phyloP scores from a whole-genome alignment of 2,329 filamentous ascomycete genomes.

The Gnomoniopsis sp. region DNA sequence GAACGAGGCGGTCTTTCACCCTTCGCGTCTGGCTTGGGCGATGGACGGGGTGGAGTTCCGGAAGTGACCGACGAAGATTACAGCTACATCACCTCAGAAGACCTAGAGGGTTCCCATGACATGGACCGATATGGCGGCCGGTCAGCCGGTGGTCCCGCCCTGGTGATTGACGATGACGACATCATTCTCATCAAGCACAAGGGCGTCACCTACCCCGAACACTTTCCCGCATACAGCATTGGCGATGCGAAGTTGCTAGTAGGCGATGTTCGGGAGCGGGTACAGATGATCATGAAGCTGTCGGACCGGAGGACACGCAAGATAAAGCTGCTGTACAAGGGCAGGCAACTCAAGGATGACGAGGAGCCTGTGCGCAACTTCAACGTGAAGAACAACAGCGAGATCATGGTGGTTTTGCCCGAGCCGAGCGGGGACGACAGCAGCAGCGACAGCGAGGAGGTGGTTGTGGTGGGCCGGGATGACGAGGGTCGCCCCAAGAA shows the following conservation, averaged over 20 bases:
- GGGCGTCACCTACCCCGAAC: slow-evolving; percentile 62
- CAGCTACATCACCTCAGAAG: slow-evolving; percentile 78
- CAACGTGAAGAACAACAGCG: slow-evolving; percentile 59
- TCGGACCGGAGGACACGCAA: slow-evolving; percentile 47
- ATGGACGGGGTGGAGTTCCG: slow-evolving; percentile 40
- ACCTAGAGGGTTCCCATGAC: slow-evolving; percentile 46
- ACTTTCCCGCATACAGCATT: slow-evolving; percentile 74
- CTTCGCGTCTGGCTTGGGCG: slow-evolving; percentile 42
- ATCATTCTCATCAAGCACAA: slow-evolving; percentile 68
- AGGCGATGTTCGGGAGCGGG: slow-evolving; percentile 63
- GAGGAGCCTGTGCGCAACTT: slow-evolving; percentile 54
- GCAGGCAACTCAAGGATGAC: slow-evolving; percentile 65
- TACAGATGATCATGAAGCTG: slow-evolving; percentile 63
- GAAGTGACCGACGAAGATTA: slow-evolving; percentile 74
- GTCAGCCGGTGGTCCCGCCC: slow-evolving; percentile 22
- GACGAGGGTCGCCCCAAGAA: slow-evolving; percentile 40
- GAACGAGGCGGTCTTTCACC: slow-evolving; percentile 44
- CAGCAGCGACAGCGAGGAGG: slow-evolving; percentile 36
- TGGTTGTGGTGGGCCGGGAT: slow-evolving; percentile 40
- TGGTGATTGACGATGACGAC: slow-evolving; percentile 56
- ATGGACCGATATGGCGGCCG: slow-evolving; percentile 25
- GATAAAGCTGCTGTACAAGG: slow-evolving; percentile 72
- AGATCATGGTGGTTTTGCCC: slow-evolving; percentile 57
- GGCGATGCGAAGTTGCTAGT: slow-evolving; percentile 69
- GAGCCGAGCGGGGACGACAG: slow-evolving; percentile 43